These are phyloP conservation scores for Phyllachora maydis DNA, from an alignment of 2,329 filamentous ascomycete species.

Conservation along the genomic window DNA sequence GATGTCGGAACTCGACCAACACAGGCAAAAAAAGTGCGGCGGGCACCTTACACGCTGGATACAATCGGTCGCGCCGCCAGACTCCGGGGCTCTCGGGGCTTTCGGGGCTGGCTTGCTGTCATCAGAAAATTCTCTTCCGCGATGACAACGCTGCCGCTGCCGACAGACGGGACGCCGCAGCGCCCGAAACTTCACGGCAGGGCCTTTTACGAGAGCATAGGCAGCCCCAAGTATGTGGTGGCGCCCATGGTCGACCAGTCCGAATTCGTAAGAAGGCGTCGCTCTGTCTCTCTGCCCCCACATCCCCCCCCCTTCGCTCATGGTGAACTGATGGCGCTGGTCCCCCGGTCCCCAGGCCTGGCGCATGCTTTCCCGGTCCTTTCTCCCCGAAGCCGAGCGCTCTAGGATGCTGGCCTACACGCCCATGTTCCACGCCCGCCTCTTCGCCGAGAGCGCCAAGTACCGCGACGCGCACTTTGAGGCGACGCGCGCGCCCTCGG, in stretches of 20 bases:
- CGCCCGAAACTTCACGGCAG: conserved; percentile 54
- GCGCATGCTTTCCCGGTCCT: conserved; percentile 90
- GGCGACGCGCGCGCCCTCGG: conserved; percentile 22
- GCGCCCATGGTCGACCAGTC: conserved; percentile 98
- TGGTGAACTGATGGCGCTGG: too few species aligned
- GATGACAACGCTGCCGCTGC: conserved; percentile 8
- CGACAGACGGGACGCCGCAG: conserved; percentile 1
- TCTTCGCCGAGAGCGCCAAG: conserved; percentile 57
- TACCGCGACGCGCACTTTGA: conserved; percentile 74
- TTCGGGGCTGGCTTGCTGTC: too few species aligned
- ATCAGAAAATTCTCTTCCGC: too few species aligned
- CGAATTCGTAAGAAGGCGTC: conserved; percentile 63
- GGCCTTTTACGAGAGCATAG: conserved; percentile 87
- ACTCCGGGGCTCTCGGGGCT: too few species aligned
- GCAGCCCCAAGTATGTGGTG: conserved; percentile 73
- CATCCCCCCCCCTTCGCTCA: conserved; percentile 2
- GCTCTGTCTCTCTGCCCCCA: too few species aligned
- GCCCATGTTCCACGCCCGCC: conserved; percentile 86
- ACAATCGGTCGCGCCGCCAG: too few species aligned
- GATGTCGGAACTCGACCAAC: too few species aligned
- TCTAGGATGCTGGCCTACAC: conserved; percentile 66
- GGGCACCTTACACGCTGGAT: too few species aligned
- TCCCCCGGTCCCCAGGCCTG: conserved; percentile 47
- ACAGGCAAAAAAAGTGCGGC: too few species aligned
- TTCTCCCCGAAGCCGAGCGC: conserved; percentile 47